These are phyloP conservation scores for Cetradonia linearis DNA, from an alignment of 495 filamentous ascomycete species.

Conservation along the genomic window DNA sequence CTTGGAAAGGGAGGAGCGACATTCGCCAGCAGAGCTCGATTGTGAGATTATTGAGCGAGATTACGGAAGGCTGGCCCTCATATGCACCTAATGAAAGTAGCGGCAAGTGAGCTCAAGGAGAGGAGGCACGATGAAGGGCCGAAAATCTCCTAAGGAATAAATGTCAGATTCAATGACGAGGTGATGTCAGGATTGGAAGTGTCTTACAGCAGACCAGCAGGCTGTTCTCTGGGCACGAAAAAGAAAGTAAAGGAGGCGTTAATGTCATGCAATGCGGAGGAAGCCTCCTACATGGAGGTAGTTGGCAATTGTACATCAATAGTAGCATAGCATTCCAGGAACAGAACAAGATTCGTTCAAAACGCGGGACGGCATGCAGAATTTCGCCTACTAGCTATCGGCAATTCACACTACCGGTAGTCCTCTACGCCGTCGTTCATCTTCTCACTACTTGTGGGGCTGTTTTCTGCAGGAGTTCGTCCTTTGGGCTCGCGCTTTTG, in stretches of 20 bases:
- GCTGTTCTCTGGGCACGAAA: conserved; percentile 1
- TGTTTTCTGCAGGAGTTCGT: not conserved
- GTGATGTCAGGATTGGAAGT: conserved; percentile 3
- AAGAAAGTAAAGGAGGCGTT: conserved; percentile 1
- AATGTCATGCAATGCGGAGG: conserved; percentile 13
- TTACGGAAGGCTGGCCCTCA: not conserved
- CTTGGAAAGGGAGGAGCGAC: not conserved
- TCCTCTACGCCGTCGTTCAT: not conserved
- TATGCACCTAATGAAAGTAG: not conserved
- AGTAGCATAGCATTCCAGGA: conserved; percentile 13
- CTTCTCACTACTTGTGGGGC: not conserved
- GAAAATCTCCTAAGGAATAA: not conserved
- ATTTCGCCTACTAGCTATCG: conserved; percentile 9
- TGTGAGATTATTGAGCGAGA: not conserved
- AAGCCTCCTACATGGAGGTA: conserved; percentile 13
- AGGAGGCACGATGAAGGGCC: not conserved
- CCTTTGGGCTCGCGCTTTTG: not conserved
- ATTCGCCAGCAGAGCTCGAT: not conserved
- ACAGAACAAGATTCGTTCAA: conserved; percentile 19
- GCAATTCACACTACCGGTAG: conserved; percentile 1
- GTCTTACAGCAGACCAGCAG: not conserved
- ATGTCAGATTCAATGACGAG: conserved; percentile 1
- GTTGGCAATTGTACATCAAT: conserved; percentile 1
- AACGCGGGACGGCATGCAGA: conserved; percentile 13
- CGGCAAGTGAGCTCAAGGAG: not conserved